A percentile compares a stretch with the other conserved stretches of the same genome.
These are phyloP conservation scores for Scheffersomyces coipomensis DNA, from an alignment of 805 yeast species.

Conservation along the genomic window DNA sequence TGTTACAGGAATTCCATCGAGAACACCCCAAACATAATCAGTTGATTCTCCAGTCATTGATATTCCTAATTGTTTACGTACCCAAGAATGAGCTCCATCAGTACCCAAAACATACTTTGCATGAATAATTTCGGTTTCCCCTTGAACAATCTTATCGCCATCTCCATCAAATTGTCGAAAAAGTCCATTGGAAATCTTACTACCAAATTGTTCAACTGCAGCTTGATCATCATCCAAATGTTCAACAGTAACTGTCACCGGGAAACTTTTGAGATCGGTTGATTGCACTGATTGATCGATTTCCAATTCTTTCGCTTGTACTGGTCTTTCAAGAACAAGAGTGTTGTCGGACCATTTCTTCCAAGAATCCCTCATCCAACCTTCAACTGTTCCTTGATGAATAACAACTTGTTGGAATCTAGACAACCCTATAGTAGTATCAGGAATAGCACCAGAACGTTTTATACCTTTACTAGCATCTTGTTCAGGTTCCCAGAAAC, in stretches of 20 bases:
- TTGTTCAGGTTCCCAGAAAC: conserved; percentile 28
- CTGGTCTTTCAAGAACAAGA: conserved; percentile 15
- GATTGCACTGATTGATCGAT: conserved; percentile 12
- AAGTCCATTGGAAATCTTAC: conserved; percentile 21
- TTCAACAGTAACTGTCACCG: conserved; percentile 12
- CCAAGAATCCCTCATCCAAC: conserved; percentile 20
- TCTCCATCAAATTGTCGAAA: conserved; percentile 24
- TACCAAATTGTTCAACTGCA: conserved; percentile 12
- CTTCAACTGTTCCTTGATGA: conserved; percentile 30
- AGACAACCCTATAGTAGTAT: conserved; percentile 23
- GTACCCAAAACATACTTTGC: conserved; percentile 30
- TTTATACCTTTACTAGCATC: conserved; percentile 20
- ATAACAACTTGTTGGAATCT: conserved; percentile 25
- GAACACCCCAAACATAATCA: conserved; percentile 34
- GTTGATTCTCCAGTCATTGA: conserved; percentile 32
- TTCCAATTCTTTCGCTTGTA: conserved; percentile 11
- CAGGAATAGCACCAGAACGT: conserved; percentile 20
- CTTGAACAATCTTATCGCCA: conserved; percentile 9
- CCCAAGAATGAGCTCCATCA: conserved; percentile 26
- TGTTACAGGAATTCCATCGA: conserved; percentile 31
- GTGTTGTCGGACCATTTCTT: conserved; percentile 13
- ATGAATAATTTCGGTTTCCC: conserved; percentile 14
- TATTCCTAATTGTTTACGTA: conserved; percentile 25
- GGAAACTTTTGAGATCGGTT: conserved; percentile 10
- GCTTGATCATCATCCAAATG: conserved; percentile 7